phyloP scores from a whole-genome alignment of 2,329 filamentous ascomycete genomes.

The Endothia cerciana region DNA sequence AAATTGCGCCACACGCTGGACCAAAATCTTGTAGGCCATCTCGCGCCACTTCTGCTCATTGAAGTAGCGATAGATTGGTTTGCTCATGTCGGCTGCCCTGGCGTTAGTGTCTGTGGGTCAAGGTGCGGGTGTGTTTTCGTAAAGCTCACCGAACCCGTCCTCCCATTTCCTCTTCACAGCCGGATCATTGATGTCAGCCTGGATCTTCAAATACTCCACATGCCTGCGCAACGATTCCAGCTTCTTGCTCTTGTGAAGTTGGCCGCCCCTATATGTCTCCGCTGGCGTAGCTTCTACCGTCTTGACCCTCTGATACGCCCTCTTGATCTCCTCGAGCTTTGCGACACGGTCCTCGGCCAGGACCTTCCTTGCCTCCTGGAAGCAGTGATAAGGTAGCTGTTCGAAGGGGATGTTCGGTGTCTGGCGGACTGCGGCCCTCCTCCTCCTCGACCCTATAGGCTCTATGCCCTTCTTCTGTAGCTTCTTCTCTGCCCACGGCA shows the following conservation, averaged over 20 bases:
- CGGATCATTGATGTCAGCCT: conserved; percentile 94
- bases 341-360: conserved; percentile 78
- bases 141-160: conserved; percentile 76
- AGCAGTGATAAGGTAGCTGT: conserved; percentile 94
- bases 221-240: conserved; percentile 72
- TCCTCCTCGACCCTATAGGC: conserved; percentile 83
- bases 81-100: conserved; percentile 84
- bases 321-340: conserved; percentile 75
- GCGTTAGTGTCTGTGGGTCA: conserved; percentile 24
- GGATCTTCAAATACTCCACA: conserved; percentile 80
- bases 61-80: conserved; percentile 92
- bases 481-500: conserved; percentile 65
- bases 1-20: conserved; percentile 87
- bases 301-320: conserved; percentile 69
- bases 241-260: conserved; percentile 66
- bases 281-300: conserved; percentile 63
- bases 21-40: conserved; percentile 77
- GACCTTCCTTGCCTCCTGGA: conserved; percentile 90
- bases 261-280: conserved; percentile 63
- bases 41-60: conserved; percentile 86
- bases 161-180: conserved; percentile 92
- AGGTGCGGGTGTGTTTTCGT: neutral
- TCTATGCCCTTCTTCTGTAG: conserved; percentile 70
- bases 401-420: conserved; percentile 79
- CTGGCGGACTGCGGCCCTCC: conserved; percentile 72